These are phyloP conservation scores for Phaeosphaeriaceae sp. DNA, from an alignment of 2,329 filamentous ascomycete genomes.

Conservation along the genomic window DNA sequence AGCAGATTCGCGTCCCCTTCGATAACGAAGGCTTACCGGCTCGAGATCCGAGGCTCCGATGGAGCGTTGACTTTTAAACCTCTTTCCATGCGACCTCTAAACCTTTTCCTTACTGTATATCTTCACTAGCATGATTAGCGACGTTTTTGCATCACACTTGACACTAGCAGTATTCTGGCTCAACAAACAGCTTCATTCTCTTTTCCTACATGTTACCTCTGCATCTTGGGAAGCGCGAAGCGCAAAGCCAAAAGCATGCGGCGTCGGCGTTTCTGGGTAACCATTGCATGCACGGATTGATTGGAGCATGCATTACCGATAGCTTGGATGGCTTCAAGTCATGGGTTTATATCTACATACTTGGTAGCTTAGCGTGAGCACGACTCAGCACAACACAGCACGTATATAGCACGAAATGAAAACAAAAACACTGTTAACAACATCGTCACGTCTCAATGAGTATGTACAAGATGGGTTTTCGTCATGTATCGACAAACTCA, in stretches of 20 bases:
- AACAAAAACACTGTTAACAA: not conserved
- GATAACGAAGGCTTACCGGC: constrained; percentile 43
- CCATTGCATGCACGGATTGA: not conserved
- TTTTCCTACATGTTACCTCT: not conserved
- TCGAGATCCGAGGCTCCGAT: constrained; percentile 49
- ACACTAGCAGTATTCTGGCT: not conserved
- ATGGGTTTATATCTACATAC: not conserved
- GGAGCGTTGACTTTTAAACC: constrained; percentile 54
- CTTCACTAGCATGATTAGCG: constrained; percentile 1
- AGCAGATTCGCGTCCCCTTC: constrained; percentile 37
- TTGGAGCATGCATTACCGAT: not conserved
- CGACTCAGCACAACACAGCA: not conserved
- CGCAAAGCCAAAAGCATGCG: not conserved
- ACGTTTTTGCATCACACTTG: constrained; percentile 3
- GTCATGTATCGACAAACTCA: too few species aligned
- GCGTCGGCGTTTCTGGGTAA: not conserved
- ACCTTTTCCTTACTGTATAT: not conserved
- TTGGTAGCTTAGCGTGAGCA: not conserved
- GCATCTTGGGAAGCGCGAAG: not conserved
- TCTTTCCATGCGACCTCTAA: not conserved
- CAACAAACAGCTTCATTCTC: not conserved
- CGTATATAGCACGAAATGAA: not conserved
- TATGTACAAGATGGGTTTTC: not conserved
- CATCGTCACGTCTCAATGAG: too few species aligned
- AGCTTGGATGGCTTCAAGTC: not conserved